Base-by-base conservation (phyloP, 1,139 yeast species). In the Geotrichum siamense region DNA sequence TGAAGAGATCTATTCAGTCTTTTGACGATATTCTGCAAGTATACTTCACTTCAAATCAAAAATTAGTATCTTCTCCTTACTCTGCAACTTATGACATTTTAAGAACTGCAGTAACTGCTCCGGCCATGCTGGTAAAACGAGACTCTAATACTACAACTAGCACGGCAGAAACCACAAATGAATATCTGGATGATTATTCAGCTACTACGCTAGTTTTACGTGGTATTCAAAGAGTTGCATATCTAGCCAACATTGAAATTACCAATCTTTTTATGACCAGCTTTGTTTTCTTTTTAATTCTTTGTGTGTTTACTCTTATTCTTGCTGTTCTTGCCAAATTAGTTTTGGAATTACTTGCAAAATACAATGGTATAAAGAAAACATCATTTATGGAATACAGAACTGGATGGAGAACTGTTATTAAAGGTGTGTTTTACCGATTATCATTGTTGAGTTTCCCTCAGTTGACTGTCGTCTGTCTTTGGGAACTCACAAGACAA, bases 211-310 rank as follows among this genome's bases (percentile, higher is more conserved):
- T 89, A 58, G 81, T 89, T 30, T 68, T 91, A 45, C 76, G 95
- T 61, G 98, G 98, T 53, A 80, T 93, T 52, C 87, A 86, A 64
- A 79, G 98, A 65, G 96, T 89, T 6, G 80, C 96, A 0, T 91
- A 71, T 61, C 68, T 81, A 54, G 86, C 96, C 8, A 75, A 76
- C 32, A 87, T 91, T 55, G 98, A 91, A 65, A 72, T 86, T 54
- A 82, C 96, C 20, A 79, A 78, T 58, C 64, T 93, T 49, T 93
- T 89, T 63, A 70, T 89, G 67, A 91, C 98, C 0, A 87, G 93
- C 49, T 76, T 87, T 38, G 79, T 82, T 12, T 86, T 89, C 61
- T 81, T 87, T 60, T 63, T 89, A 26, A 81, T 91, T 62, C 77
- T 89, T 56, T 79, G 85, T 15, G 79, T 87, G 54, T 75, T 83